Evolutionary conservation across 768 basidiomycete genomes (phyloP).

Genomic region (Kwoniella heveanensis): DNA sequence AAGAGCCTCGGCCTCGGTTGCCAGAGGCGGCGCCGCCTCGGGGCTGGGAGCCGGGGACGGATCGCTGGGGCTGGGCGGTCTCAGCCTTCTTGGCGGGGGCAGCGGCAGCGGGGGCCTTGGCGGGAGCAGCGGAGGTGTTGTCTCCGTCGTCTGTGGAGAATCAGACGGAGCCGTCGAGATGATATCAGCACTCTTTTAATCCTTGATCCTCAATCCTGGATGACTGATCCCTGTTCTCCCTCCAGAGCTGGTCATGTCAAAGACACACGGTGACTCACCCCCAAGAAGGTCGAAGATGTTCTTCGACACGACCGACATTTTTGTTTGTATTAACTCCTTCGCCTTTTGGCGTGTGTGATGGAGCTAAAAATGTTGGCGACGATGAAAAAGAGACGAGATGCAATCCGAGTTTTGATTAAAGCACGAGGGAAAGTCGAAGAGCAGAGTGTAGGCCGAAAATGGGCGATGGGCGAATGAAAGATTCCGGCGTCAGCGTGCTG

Average conservation of each 20-base stretch:
- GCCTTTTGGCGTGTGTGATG: conserved; percentile 25
- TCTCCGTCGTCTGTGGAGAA: conserved; percentile 46
- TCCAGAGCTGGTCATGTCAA: no score
- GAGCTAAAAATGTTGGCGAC: conserved; percentile 4
- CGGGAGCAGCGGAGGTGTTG: conserved; percentile 38
- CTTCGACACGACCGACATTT: conserved; percentile 50
- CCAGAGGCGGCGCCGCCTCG: conserved; percentile 23
- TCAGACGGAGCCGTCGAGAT: not conserved
- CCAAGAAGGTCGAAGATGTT: conserved; percentile 53
- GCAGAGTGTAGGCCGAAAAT: not conserved
- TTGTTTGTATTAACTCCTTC: conserved; percentile 16
- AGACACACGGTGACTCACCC: conserved; percentile 32
- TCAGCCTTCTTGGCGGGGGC: conserved; percentile 39
- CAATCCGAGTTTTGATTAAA: no score
- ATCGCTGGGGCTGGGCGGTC: conserved; percentile 34
- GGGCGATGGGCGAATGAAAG: no score
- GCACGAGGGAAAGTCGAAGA: not conserved
- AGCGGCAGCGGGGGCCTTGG: conserved; percentile 35
- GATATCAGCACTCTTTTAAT: not conserved
- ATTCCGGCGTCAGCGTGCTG: no score
- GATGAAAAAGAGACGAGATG: not conserved
- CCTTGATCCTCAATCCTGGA: not conserved
- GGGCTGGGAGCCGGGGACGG: conserved; percentile 49
- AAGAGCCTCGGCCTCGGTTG: conserved; percentile 40
- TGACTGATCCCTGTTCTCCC: no score